Evolutionary conservation across 768 basidiomycete genomes (phyloP), one percentile per base, ranked within the genome.

Genomic region (Boletus subparvulus): DNA sequence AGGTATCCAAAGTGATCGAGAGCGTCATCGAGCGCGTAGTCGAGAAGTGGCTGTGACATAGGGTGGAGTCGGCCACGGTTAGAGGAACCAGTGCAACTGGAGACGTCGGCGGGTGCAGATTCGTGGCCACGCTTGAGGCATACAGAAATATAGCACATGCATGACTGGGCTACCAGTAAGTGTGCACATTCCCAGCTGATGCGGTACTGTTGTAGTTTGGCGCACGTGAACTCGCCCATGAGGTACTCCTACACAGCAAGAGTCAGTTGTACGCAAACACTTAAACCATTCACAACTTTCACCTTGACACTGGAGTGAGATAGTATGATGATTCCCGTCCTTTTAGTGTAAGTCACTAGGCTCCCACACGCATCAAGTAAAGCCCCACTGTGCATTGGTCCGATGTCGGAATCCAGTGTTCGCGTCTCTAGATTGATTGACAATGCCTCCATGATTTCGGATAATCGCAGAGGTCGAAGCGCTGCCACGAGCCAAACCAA

Each of bases 321-420:
- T 12, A 58, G 35, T 9, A 56, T 56, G 9, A 58, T 39, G 2
- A 48, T 11, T 2, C 4, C 54, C 19, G 54, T 56, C n/a, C 43
- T 37, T 36, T 43, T 35, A 16, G 5, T 42, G 13, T 56, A 58
- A 3, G 56, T 56, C 17, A 58, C 46, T 3, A 58, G 21, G 21
- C 54, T 58, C n/a, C 56, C 46, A 19, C 56, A 58, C 1, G 56
- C 54, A 39, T 57, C 53, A 41, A 58, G n/a, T 35, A 56, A 39
- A 0, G 46, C 46, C 10, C 55, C 47, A 16, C 4, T 37, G 10
- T 58, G 56, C 56, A 58, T 56, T 11, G 56, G 56, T 17, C 47
- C 28, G 6, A 44, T 24, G 8, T 49, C 47, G 1, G 3, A 17
- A 43, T 55, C 54, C n/a, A 55, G 35, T 17, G 26, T 43, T 30